Conservation (phyloP, 306 rosid genomes). For the Carpinus viminea region DNA sequence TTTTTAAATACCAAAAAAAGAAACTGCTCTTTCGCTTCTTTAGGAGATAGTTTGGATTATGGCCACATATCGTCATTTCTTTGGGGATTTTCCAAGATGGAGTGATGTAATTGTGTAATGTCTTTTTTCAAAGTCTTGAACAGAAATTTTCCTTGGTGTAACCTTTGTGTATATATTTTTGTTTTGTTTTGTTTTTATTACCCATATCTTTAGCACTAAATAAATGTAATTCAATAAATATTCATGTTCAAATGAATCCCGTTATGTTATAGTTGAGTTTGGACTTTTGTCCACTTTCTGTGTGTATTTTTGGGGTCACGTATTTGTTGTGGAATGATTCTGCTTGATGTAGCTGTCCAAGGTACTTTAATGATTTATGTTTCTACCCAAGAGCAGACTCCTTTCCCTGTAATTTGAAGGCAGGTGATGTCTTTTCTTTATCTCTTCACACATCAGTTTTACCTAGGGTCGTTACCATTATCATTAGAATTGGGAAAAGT, state of each 20-base stretch:
- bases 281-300: neutral
- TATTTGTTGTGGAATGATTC: neutral
- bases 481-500: neutral
- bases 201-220: neutral
- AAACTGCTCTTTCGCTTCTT: no score
- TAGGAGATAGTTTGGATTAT: neutral
- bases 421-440: neutral
- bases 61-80: neutral
- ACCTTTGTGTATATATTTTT: neutral
- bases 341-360: neutral
- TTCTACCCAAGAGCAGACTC: neutral
- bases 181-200: neutral
- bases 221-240: neutral
- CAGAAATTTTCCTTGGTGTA: neutral
- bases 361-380: neutral
- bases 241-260: neutral
- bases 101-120: neutral
- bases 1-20: no score
- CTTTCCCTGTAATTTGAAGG: neutral
- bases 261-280: neutral
- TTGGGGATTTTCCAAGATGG: neutral
- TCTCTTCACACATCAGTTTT: neutral
- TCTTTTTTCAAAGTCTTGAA: neutral
- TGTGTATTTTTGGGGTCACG: neutral
- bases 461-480: neutral